Conservation (phyloP, 208 protist genomes). For the Leishmania aethiopica region DNA sequence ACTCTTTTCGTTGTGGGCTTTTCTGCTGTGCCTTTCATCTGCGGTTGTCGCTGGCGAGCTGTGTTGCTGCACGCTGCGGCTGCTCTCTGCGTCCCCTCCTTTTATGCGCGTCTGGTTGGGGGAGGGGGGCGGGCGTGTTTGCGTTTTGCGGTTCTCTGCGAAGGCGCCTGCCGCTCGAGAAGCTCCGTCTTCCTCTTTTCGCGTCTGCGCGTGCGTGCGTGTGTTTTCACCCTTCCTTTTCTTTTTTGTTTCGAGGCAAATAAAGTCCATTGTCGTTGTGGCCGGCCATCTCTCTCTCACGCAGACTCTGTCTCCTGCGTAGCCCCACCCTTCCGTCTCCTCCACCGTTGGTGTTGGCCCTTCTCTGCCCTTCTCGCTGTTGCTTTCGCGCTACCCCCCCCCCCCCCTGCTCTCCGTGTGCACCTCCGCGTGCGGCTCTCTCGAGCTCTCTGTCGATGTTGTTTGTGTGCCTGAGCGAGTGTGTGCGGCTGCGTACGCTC, state of each 20-base stretch:
- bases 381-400: background rate
- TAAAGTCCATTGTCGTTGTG: too few relatives aligned
- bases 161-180: background rate
- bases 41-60: background rate
- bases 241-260: too few relatives aligned
- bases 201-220: constrained; percentile 1
- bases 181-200: background rate
- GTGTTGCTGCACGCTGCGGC: background rate
- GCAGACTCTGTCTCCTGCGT: background rate
- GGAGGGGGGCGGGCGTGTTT: background rate
- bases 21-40: too few relatives aligned
- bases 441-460: too few relatives aligned
- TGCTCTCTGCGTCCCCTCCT: background rate
- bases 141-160: background rate
- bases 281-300: background rate
- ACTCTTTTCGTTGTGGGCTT: too few relatives aligned
- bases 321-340: background rate
- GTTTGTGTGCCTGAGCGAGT: too few relatives aligned
- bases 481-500: too few relatives aligned
- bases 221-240: background rate
- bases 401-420: background rate
- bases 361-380: background rate
- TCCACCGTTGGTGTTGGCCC: background rate
- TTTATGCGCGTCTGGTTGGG: background rate
- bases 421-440: too few relatives aligned